These are phyloP conservation scores for Bothriochloa decipiens DNA, from an alignment of 176 grass and related monocot species.

Conservation along the genomic window DNA sequence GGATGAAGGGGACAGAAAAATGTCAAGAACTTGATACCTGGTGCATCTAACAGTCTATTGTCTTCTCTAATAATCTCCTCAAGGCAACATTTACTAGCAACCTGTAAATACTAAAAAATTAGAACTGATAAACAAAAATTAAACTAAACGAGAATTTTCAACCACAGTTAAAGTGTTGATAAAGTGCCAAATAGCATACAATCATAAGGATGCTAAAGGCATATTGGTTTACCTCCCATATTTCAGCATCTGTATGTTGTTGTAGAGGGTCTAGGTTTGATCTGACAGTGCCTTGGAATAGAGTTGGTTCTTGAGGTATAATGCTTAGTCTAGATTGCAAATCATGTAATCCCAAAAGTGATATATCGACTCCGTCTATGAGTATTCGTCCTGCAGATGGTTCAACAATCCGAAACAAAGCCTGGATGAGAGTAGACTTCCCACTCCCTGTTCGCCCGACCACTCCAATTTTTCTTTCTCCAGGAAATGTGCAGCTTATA, in stretches of 20 bases:
- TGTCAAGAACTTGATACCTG: slow-evolving; percentile 50
- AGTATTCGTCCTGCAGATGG: slow-evolving; percentile 71
- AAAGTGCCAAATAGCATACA: not conserved
- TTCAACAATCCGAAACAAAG: slow-evolving; percentile 89
- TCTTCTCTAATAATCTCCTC: slow-evolving; percentile 73
- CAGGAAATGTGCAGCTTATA: slow-evolving; percentile 86
- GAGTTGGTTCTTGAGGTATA: slow-evolving; percentile 90
- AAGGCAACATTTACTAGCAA: slow-evolving; percentile 64
- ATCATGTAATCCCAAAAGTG: slow-evolving; percentile 77
- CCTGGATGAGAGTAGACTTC: slow-evolving; percentile 94
- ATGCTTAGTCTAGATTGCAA: slow-evolving; percentile 80
- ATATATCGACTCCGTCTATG: slow-evolving; percentile 79
- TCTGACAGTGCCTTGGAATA: slow-evolving; percentile 88
- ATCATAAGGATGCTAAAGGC: not conserved
- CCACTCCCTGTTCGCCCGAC: slow-evolving; percentile 91
- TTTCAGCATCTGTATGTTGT: slow-evolving; percentile 62
- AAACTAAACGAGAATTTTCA: not conserved
- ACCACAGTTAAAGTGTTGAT: not conserved
- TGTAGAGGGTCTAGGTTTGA: slow-evolving; percentile 77
- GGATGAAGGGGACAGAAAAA: not conserved
- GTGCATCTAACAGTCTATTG: slow-evolving; percentile 68
- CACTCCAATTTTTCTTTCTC: slow-evolving; percentile 87
- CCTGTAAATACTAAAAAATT: slow-evolving; percentile 45
- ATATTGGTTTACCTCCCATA: slow-evolving; percentile 77
- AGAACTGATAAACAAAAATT: slow-evolving; percentile 26